Conservation (phyloP, 805 yeast genomes). For the Myxozyma neglecta region DNA sequence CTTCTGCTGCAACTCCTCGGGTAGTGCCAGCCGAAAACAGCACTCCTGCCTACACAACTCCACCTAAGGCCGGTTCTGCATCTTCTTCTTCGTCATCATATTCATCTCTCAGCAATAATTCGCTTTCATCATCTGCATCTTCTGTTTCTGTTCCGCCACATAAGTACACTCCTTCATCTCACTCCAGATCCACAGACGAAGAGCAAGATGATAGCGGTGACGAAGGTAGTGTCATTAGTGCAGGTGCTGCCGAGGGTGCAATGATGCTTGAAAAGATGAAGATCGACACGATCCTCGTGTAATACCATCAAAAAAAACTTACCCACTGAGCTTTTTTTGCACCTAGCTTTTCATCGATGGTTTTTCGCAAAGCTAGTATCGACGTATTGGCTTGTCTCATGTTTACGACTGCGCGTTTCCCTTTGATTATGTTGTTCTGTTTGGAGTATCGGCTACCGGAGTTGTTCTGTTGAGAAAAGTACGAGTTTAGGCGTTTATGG, state of each 20-base stretch:
- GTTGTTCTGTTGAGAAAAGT: too few relatives aligned
- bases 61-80: not conserved
- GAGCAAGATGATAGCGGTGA: constrained; percentile 12
- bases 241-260: constrained; percentile 27
- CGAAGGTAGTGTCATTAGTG: constrained; percentile 18
- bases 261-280: constrained; percentile 30
- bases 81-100: not conserved
- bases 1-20: not conserved
- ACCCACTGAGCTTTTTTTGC: too few relatives aligned
- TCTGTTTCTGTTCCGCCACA: not conserved
- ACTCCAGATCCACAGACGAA: constrained; percentile 2
- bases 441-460: too few relatives aligned
- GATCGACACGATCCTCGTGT: constrained; percentile 26
- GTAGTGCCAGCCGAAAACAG: not conserved
- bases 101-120: not conserved
- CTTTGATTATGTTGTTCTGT: too few relatives aligned
- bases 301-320: not conserved
- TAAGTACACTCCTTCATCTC: not conserved
- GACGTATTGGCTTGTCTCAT: too few relatives aligned
- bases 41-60: not conserved
- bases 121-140: not conserved
- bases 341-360: not conserved
- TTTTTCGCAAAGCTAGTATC: too few relatives aligned
- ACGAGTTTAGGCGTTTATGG: too few relatives aligned
- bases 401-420: too few relatives aligned